A percentile compares a stretch with the other conserved stretches of the same genome.
phyloP scores from a whole-genome alignment of 352 stramenopile species.

The Globisporangium mamillatum region DNA sequence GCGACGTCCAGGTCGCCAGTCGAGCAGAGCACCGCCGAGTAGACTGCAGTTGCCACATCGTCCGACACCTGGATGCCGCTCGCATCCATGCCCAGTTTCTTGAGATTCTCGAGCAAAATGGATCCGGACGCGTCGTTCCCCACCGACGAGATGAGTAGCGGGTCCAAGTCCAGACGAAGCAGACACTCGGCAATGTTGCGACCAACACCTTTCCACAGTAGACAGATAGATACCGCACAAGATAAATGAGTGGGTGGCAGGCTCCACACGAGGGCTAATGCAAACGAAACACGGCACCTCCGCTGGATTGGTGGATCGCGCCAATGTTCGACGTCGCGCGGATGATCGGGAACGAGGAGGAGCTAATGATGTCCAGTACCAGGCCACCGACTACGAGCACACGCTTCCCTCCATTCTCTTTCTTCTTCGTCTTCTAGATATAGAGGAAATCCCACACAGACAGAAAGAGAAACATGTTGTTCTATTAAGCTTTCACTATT shows the following conservation, averaged over 20 bases:
- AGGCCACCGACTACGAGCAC: conserved; percentile 87
- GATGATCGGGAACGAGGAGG: conserved; percentile 61
- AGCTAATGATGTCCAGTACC: conserved; percentile 86
- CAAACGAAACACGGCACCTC: conserved; percentile 34
- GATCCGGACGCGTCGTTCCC: conserved; percentile 71
- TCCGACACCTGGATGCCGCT: conserved; percentile 52
- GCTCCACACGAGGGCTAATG: neutral
- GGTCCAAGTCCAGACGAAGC: conserved; percentile 56
- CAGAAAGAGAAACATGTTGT: neutral
- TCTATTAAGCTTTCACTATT: neutral
- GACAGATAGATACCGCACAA: neutral
- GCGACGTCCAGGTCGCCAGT: conserved; percentile 81
- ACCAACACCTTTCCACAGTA: conserved; percentile 73
- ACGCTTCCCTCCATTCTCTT: conserved; percentile 16
- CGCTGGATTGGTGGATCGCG: conserved; percentile 75
- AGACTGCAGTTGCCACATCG: conserved; percentile 72
- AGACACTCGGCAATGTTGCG: conserved; percentile 91
- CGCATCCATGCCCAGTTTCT: conserved; percentile 54
- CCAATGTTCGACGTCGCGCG: conserved; percentile 87
- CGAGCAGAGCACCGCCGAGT: conserved; percentile 76
- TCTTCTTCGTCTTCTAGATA: neutral
- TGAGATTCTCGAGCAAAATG: conserved; percentile 70
- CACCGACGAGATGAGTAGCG: conserved; percentile 80
- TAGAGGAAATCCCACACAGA: neutral
- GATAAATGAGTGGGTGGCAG: neutral